Percentiles rank a stretch among this genome's conserved stretches.
Conservation (phyloP, 768 basidiomycete genomes). For the Termitomyces bulborhizus region DNA sequence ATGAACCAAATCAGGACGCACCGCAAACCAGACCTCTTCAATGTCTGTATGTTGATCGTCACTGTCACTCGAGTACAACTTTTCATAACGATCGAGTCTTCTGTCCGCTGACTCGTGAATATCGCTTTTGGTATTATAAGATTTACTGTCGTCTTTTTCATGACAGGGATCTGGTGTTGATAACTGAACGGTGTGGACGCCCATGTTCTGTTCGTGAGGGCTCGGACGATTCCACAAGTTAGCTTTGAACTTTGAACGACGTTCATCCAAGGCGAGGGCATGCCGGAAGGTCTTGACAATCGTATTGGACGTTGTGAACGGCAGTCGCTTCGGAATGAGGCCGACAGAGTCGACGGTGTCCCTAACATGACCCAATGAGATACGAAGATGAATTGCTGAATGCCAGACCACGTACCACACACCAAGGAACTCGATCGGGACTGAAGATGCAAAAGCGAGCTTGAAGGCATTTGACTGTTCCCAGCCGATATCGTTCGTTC, state of each 20-base stretch:
- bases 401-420: conserved; percentile 34
- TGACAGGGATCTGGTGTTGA: not conserved
- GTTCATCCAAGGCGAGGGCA: conserved; percentile 60
- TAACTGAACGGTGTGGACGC: conserved; percentile 10
- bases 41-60: conserved; percentile 27
- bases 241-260: conserved; percentile 52
- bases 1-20: conserved; percentile 13
- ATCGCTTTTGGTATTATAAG: not conserved
- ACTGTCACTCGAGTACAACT: conserved; percentile 22
- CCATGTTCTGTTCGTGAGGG: conserved; percentile 20
- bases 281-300: conserved; percentile 58
- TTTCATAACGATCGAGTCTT: conserved; percentile 23
- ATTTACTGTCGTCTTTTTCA: not conserved
- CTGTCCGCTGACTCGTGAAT: conserved; percentile 13
- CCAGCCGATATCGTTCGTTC: conserved; percentile 42
- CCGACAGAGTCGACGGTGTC: conserved; percentile 67
- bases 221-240: conserved; percentile 41
- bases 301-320: conserved; percentile 51
- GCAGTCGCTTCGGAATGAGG: conserved; percentile 43
- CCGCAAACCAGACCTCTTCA: conserved; percentile 69
- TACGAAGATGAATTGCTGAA: no score
- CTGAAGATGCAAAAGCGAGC: conserved; percentile 45
- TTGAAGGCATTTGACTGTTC: conserved; percentile 49
- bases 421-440: conserved; percentile 53
- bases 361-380: conserved; percentile 25